Percentiles rank a stretch among this genome's conserved stretches.
Conservation (phyloP, 2,329 filamentous ascomycete species). For the Huntiella decipiens region DNA sequence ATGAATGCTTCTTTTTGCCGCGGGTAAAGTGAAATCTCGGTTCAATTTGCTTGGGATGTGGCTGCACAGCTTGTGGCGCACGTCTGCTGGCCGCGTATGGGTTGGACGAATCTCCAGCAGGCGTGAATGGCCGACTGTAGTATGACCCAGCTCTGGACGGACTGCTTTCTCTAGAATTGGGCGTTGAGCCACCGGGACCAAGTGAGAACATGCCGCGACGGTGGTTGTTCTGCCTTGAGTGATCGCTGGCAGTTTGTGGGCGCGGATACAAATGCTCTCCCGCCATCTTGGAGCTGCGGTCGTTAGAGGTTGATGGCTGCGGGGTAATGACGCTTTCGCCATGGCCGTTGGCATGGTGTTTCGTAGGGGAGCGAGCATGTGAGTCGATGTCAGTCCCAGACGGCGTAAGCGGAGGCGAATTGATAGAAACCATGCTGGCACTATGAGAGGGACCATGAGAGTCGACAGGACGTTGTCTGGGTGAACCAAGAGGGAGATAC, state of each 20-base stretch:
- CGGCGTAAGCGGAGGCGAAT: slow-evolving; percentile 79
- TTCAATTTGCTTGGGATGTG: slow-evolving; percentile 41
- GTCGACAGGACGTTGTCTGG: slow-evolving; percentile 6
- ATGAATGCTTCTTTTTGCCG: slow-evolving; percentile 44
- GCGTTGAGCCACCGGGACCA: slow-evolving; percentile 31
- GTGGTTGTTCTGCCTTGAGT: slow-evolving; percentile 20
- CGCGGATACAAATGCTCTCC: slow-evolving; percentile 18
- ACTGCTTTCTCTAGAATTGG: slow-evolving; percentile 41
- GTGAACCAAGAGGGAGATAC: slow-evolving; percentile 7
- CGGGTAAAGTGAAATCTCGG: slow-evolving; percentile 68
- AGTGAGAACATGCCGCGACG: slow-evolving; percentile 35
- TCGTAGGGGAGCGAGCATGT: not conserved
- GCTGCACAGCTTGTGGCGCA: slow-evolving; percentile 44
- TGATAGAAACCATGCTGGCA: slow-evolving; percentile 45
- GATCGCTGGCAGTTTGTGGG: slow-evolving; percentile 5
- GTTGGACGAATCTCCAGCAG: slow-evolving; percentile 61
- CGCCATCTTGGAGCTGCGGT: slow-evolving; percentile 27
- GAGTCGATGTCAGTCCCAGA: slow-evolving; percentile 43
- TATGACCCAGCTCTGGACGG: slow-evolving; percentile 44
- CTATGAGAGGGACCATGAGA: not conserved
- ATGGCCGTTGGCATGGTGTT: not conserved
- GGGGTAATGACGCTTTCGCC: slow-evolving; percentile 41
- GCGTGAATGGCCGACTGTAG: slow-evolving; percentile 59
- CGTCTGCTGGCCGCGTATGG: slow-evolving; percentile 73
- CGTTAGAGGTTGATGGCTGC: slow-evolving; percentile 42